Percentiles rank a stretch among this genome's conserved stretches.
phyloP scores from a whole-genome alignment of 768 basidiomycete species.

The Xerocomellus dryophilus region DNA sequence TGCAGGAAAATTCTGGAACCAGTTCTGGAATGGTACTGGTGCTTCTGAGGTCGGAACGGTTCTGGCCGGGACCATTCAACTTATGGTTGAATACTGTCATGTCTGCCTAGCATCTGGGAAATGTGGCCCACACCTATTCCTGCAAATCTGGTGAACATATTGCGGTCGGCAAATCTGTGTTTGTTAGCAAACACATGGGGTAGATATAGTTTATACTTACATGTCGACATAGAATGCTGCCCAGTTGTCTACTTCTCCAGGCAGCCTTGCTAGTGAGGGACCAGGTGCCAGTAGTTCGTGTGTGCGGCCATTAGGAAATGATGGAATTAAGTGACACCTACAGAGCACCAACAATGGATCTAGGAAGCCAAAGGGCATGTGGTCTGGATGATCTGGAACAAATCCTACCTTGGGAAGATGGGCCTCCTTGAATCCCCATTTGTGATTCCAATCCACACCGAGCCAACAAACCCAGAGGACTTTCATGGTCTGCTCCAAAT shows the following conservation, averaged over 20 bases:
- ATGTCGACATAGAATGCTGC: slow-evolving; percentile 8
- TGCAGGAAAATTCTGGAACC: too few species aligned
- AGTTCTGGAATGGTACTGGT: too few species aligned
- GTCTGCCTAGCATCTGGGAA: too few species aligned
- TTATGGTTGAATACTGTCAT: too few species aligned
- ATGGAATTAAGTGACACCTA: neutral
- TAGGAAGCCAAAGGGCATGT: neutral
- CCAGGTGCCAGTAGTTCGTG: neutral
- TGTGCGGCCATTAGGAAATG: neutral
- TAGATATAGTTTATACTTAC: neutral
- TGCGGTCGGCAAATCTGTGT: too few species aligned
- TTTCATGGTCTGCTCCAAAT: neutral
- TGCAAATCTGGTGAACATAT: too few species aligned
- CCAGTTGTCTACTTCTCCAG: neutral
- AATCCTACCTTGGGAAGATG: neutral
- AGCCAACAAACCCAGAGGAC: neutral
- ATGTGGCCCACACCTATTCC: too few species aligned
- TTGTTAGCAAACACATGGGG: too few species aligned
- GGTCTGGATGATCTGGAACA: neutral
- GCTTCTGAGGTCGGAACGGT: too few species aligned
- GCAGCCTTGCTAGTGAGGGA: neutral
- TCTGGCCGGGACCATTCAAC: too few species aligned
- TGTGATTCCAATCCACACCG: neutral
- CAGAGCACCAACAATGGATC: neutral
- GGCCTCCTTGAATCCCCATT: neutral